Base-by-base conservation (phyloP, 768 basidiomycete species). In the Rhizopogon roseolus region DNA sequence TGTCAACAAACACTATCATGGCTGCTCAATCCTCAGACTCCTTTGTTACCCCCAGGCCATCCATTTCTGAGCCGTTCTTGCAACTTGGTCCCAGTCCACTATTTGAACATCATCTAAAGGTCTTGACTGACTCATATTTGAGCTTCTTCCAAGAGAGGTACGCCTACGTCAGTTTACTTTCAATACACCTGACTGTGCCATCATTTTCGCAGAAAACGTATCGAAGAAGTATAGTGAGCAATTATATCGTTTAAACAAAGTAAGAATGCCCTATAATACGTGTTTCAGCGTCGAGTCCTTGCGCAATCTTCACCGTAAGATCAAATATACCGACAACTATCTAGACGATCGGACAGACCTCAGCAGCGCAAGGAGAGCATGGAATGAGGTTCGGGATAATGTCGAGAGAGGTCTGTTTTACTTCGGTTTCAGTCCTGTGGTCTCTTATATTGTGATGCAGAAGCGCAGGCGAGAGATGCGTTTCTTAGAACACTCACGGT, bases 141-240 rank as follows among this genome's bases (percentile, higher is more conserved):
- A 73, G 64, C 54, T 95, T 94, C 74, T 93, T 95, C 71, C 81
- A 84, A 68, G 93, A 94, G 74, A 79, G 93, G 92, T 88, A 58
- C 57, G 76, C 60, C 41, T 32, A 29, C 43, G 22, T 53, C 46
- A 48, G 42, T 45, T 60, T 56, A 55, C 55, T 41, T 51, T 46
- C n/a, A 52, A 54, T 55, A 51, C 64, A 52, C 58, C 65, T 50
- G 59, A 60, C 49, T 53, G 46, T 49, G 41, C 14, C 13, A 29
- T 57, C 59, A 32, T 48, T 25, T 9, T 9, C 14, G 14, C 64
- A 93, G 92, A 65, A 86, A 84, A 66, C 81, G 81, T 41, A 88
- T 94, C 52, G 94, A 97, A 68, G 93, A 95, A 62, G 68, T 71
- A 53, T 95, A 95, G 91, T 93, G 64, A 66, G 85, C 43, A 43